A percentile compares a stretch with the other conserved stretches of the same genome.
Conservation (phyloP, 2,329 filamentous ascomycete genomes). For the Aureobasidium musti region DNA sequence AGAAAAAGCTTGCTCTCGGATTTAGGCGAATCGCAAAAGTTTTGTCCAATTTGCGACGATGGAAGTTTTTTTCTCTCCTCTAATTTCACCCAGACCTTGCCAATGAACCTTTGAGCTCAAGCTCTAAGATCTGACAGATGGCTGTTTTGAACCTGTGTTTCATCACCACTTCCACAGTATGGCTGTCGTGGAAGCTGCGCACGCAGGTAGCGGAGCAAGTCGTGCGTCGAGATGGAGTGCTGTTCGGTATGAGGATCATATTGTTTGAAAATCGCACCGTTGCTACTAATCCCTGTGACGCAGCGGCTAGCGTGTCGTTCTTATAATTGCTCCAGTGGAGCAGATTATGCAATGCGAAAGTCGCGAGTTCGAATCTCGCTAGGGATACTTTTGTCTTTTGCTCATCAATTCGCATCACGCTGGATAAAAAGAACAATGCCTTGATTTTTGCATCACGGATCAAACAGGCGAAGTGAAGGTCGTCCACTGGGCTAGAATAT, state of each 20-base stretch:
- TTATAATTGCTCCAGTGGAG: conserved; percentile 39
- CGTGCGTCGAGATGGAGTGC: no score
- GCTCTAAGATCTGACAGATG: neutral
- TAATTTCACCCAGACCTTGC: neutral
- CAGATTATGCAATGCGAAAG: conserved; percentile 29
- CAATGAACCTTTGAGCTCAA: neutral
- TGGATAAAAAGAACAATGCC: neutral
- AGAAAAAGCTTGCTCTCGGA: conserved; percentile 11
- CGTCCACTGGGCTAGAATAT: neutral
- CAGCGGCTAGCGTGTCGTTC: conserved; percentile 51
- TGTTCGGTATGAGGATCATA: rapidly evolving
- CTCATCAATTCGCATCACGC: neutral
- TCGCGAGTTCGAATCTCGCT: conserved; percentile 30
- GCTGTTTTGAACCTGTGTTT: neutral
- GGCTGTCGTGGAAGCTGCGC: neutral
- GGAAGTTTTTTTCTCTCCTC: neutral
- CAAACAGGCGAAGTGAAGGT: neutral
- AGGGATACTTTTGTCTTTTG: conserved; percentile 21
- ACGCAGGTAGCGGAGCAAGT: neutral
- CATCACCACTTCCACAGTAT: neutral
- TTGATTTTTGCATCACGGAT: neutral
- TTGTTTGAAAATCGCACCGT: neutral
- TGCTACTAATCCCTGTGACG: conserved; percentile 25
- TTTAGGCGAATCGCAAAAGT: conserved; percentile 10
- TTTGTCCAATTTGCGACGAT: neutral